Base-by-base conservation (phyloP, 2,329 filamentous ascomycete species). In the Massarina eburnea region DNA sequence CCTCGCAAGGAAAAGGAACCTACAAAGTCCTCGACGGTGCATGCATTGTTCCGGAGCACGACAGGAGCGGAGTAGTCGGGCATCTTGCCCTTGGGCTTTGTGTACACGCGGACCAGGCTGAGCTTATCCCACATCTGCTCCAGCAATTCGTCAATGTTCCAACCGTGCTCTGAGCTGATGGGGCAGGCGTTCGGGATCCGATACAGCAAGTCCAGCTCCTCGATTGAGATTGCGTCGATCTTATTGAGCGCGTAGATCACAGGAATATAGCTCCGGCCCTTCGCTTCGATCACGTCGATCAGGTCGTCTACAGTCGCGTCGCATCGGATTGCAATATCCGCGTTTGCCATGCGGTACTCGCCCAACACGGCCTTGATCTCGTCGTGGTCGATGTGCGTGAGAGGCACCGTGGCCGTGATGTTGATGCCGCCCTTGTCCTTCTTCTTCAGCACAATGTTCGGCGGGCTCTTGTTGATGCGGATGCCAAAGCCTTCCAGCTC, bases 51-150 rank as follows among this genome's bases (percentile, higher is more conserved):
- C 62, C 89, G 85, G 57, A 99, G 78, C 61, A 99, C 94, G 29
- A 99, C 94, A 40, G 94, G 94, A 41, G 88, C 78, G 47, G 85
- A 84, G 74, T 99, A 99, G 73, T 99, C 94, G 14, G 94, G 94
- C 72, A 90, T 80, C 71, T 86, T 90, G 52, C 94, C 94, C 78
- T 99, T 97, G 50, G 94, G 94, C 76, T 99, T 99, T 46, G 94
- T 99, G 76, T 99, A 99, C 36, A 99, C 88, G 61, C 94, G 83
- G 60, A 89, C 85, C 49, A 99, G 80, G 64, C 88, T 89, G 61
- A 99, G 81, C 73, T 95, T 96, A 46, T 96, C 91, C 94, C 94
- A 97, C 94, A 97, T 97, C 70, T 87, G 84, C 75, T 97, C 94
- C 77, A 99, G 81, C 55, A 99, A 76, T 76, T 99, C 94, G 68